Percentiles rank a stretch among this genome's conserved stretches.
Conservation (phyloP, 306 rosid genomes). For the Lathyrus tuberosus region DNA sequence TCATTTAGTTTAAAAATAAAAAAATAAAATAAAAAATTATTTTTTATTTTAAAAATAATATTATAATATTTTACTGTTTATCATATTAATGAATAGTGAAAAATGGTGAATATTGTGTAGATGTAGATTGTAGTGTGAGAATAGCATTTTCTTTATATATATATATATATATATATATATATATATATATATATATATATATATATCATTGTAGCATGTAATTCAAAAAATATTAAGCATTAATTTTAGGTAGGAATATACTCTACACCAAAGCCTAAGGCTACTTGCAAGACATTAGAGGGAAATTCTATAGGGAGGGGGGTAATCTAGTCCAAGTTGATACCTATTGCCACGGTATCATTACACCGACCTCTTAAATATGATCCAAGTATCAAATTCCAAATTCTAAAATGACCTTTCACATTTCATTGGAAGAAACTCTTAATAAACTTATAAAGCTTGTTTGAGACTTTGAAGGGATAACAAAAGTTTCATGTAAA, state of each 20-base stretch:
- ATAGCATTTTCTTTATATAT: no score
- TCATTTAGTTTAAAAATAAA: no score
- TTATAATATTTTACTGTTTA: no score
- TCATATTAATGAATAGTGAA: no score
- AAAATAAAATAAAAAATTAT: no score
- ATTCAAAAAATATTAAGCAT: slow-evolving; percentile 6
- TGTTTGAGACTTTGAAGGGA: neutral
- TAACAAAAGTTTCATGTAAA: no score
- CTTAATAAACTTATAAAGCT: neutral
- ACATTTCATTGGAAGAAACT: neutral
- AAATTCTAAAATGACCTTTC: slow-evolving; percentile 40
- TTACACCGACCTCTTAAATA: slow-evolving; percentile 49
- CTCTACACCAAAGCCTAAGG: slow-evolving; percentile 43
- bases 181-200: no score
- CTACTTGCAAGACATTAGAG: slow-evolving; percentile 51
- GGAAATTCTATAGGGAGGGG: slow-evolving; percentile 64
- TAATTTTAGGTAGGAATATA: slow-evolving; percentile 48
- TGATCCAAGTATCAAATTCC: slow-evolving; percentile 47
- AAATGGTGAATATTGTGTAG: no score
- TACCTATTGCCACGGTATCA: slow-evolving; percentile 62
- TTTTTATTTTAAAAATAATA: no score
- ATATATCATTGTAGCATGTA: slow-evolving; percentile 12
- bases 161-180: no score
- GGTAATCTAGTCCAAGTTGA: slow-evolving; percentile 62
- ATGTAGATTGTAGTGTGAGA: no score